phyloP scores from a whole-genome alignment of 495 filamentous ascomycete species.

The Aspergillus sclerotioniger region DNA sequence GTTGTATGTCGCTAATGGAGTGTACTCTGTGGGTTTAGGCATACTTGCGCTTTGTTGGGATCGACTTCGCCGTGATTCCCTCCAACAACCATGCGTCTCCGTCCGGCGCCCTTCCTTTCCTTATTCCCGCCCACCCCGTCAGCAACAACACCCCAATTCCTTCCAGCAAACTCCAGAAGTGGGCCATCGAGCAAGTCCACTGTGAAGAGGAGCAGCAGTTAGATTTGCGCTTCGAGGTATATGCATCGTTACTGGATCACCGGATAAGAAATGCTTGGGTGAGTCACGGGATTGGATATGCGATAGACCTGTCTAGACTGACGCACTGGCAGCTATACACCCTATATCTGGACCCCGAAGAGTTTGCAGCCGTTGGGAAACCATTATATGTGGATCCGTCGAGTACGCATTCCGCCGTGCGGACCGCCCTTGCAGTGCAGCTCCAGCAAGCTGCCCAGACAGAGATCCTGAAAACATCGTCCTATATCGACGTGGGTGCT shows the following conservation, averaged over 20 bases:
- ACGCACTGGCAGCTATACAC: constrained; percentile 59
- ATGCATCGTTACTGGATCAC: constrained; percentile 75
- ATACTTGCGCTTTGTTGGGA: constrained; percentile 73
- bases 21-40: constrained; percentile 53
- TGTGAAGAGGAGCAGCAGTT: constrained; percentile 51
- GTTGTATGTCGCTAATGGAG: background rate
- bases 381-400: constrained; percentile 66
- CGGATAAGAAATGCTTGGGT: constrained; percentile 86
- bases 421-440: constrained; percentile 57
- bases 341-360: constrained; percentile 69
- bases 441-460: constrained; percentile 67
- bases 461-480: constrained; percentile 65
- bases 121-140: constrained; percentile 56
- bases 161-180: constrained; percentile 66
- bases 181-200: constrained; percentile 55
- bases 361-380: constrained; percentile 61
- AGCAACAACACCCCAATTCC: constrained; percentile 50
- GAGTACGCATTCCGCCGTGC: constrained; percentile 62
- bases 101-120: constrained; percentile 80
- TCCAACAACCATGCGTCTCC: constrained; percentile 95
- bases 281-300: constrained; percentile 23
- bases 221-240: constrained; percentile 69
- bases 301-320: constrained; percentile 4
- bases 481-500: constrained; percentile 57
- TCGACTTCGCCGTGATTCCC: constrained; percentile 65